Percentiles rank a stretch among this genome's conserved stretches.
Conservation (phyloP, 345 rosid genomes). For the Arabidopsis suecica region DNA sequence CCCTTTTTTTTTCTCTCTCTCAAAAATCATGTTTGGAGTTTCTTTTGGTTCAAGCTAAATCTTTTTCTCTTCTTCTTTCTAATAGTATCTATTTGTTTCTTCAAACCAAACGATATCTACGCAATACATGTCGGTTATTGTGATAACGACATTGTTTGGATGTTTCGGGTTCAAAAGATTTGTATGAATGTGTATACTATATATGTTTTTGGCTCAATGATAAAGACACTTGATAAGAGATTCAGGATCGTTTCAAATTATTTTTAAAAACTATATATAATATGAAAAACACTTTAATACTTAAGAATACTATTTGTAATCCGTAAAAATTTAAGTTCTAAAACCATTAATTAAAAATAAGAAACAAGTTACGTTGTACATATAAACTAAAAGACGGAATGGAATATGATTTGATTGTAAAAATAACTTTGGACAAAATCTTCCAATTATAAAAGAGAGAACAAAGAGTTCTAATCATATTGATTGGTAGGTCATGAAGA, state of each 20-base stretch:
- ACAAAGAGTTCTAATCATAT: conserved; percentile 7
- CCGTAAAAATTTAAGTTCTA: neutral
- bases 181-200: neutral
- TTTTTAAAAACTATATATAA: neutral
- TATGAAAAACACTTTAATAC: neutral
- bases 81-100: conserved; percentile 1
- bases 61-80: neutral
- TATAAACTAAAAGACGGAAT: neutral
- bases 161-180: neutral
- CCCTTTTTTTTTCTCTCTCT: conserved; percentile 17
- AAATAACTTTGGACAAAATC: neutral
- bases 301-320: neutral
- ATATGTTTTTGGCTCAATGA: neutral
- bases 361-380: neutral
- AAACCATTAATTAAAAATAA: too few species aligned
- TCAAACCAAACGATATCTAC: conserved; percentile 20
- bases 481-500: conserved; percentile 22
- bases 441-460: neutral
- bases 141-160: conserved; percentile 20
- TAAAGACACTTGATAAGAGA: neutral
- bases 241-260: neutral
- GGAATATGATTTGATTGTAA: neutral
- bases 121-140: conserved; percentile 29
- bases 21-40: conserved; percentile 12
- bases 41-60: conserved; percentile 37